Base-by-base conservation (phyloP, 2,329 filamentous ascomycete species). In the Pseudocercospora ulei region DNA sequence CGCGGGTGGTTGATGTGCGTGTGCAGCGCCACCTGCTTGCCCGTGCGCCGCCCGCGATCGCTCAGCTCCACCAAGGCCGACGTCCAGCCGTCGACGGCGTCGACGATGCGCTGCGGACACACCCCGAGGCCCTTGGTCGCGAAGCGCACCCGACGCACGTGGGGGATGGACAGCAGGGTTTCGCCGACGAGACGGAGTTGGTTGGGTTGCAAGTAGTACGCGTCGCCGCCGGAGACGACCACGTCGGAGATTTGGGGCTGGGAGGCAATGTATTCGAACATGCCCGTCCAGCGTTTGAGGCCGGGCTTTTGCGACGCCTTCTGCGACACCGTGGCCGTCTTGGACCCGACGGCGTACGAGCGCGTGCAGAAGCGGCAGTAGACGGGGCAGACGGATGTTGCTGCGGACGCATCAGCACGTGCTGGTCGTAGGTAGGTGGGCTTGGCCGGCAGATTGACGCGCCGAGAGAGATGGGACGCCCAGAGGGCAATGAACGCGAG, bases 1-100 rank as follows among this genome's bases (percentile, higher is more conserved):
- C 66, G 66, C 0, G 73, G 69, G 46, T 78, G 73, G 49, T 79
- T 78, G 58, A 79, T 76, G 50, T 80, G 76, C 0, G 76, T 80
- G 52, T 80, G 76, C 38, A 78, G 59, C 3, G 73, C 75, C 47
- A 78, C 67, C 35, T 71, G 65, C 54, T 79, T 79, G 3, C 73
- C 74, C 14, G 68, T 63, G 33, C 57, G 53, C 39, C 67, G 66
- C 3, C 71, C 75, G 40, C 62, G 59, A 31, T 70, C 64, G 1
- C 68, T 67, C 1, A 80, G 55, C 3, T 61, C 60, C 17, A 75
- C 64, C 27, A 79, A 58, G 1, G 69, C 63, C 2, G 67, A 58
- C 1, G 66, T 62, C 75, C 76, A 80, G 3, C 51, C 51, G 48
- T 79, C 75, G 0, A 55, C 53, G 1, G 49, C 47, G 46, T 78